phyloP scores from a whole-genome alignment of 1,284 basidiomycete species.

The Leccinum colubrinum region DNA sequence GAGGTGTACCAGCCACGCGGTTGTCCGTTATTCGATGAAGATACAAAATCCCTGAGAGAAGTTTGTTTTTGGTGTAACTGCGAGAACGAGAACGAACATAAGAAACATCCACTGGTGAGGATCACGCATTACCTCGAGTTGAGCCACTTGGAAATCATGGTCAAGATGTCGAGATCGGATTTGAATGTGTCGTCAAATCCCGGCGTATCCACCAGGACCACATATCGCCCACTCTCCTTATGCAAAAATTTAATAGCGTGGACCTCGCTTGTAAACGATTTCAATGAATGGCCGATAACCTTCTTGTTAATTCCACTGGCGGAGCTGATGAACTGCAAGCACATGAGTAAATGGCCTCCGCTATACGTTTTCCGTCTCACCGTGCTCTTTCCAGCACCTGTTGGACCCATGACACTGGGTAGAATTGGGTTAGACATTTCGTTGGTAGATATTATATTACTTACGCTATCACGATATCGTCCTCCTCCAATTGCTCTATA shows the following conservation, averaged over 20 bases:
- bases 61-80: slow-evolving; percentile 33
- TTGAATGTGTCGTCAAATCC: no score
- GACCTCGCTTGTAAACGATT: no score
- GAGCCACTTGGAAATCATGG: slow-evolving; percentile 20
- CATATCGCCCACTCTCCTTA: no score
- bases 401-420: slow-evolving; percentile 20
- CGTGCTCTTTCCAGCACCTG: slow-evolving; percentile 5
- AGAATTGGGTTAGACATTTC: neutral
- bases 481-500: neutral
- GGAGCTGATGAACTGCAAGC: slow-evolving; percentile 22
- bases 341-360: neutral
- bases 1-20: slow-evolving; percentile 40
- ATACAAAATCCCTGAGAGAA: slow-evolving; percentile 45
- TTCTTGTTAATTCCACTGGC: slow-evolving; percentile 11
- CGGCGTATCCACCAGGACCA: no score
- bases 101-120: neutral
- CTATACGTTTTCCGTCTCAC: slow-evolving; percentile 1
- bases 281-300: neutral
- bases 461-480: slow-evolving; percentile 15
- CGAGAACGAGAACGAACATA: neutral
- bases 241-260: no score
- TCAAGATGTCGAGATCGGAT: slow-evolving; percentile 15
- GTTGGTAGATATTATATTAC: neutral
- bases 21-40: slow-evolving; percentile 47
- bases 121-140: slow-evolving; percentile 7